A percentile compares a stretch with the other conserved stretches of the same genome.
phyloP scores from a whole-genome alignment of 2,329 filamentous ascomycete species.

The Leptographium galeiforme region DNA sequence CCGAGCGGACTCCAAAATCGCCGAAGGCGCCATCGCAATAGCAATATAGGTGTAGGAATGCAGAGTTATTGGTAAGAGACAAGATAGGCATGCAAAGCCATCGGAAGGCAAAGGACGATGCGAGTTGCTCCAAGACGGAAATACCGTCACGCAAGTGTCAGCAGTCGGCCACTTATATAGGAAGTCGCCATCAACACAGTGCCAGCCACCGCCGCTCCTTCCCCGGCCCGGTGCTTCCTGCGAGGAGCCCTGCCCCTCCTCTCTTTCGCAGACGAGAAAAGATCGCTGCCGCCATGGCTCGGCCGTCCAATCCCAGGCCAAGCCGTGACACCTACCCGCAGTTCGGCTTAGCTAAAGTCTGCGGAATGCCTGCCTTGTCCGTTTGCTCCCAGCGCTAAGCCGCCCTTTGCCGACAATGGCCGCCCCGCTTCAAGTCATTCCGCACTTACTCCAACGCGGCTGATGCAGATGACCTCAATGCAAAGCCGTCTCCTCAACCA shows the following conservation, averaged over 20 bases:
- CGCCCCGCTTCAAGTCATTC: conserved; percentile 8
- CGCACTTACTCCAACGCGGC: background rate
- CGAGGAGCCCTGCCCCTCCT: no score
- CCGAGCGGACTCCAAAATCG: conserved; percentile 35
- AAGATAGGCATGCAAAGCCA: no score
- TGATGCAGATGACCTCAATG: background rate
- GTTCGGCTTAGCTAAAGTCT: background rate
- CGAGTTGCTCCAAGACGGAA: no score
- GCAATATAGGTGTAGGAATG: no score
- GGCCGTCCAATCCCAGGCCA: no score
- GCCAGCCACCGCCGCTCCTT: no score
- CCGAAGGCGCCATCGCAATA: conserved; percentile 44
- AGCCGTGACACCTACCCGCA: background rate
- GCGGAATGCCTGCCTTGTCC: background rate
- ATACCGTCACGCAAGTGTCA: no score
- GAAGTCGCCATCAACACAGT: background rate
- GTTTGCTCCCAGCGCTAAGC: conserved; percentile 10
- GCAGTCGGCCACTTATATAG: background rate
- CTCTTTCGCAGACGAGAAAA: background rate
- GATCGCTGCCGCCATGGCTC: no score
- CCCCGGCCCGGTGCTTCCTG: no score
- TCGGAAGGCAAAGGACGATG: no score
- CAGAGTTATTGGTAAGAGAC: no score
- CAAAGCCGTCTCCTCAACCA: background rate
- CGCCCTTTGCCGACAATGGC: conserved; percentile 19